These are phyloP conservation scores for Fusarium graminum DNA, from an alignment of 2,329 filamentous ascomycete species.

Conservation along the genomic window DNA sequence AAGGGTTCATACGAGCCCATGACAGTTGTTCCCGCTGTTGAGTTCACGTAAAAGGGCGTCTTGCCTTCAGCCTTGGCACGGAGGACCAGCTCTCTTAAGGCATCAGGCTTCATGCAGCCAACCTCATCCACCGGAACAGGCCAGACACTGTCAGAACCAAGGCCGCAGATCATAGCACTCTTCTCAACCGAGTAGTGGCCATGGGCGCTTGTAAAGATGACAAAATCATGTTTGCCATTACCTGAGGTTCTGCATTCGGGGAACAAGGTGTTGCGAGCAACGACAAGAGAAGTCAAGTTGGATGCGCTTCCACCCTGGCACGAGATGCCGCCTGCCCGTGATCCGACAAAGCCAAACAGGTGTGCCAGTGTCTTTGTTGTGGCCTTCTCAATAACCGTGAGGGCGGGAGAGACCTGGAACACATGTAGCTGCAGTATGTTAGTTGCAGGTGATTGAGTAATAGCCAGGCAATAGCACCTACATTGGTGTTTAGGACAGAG, in stretches of 20 bases:
- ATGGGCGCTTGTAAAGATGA: constrained; percentile 88
- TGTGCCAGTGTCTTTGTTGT: constrained; percentile 79
- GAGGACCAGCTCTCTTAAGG: constrained; percentile 73
- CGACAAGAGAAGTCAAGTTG: constrained; percentile 86
- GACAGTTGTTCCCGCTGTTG: constrained; percentile 94
- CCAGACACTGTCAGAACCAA: constrained; percentile 81
- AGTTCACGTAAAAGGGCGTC: constrained; percentile 94
- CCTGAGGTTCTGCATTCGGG: constrained; percentile 82
- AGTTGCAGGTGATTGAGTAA: constrained; percentile 4
- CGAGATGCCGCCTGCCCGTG: constrained; percentile 78
- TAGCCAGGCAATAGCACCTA: constrained; percentile 54
- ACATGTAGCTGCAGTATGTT: constrained; percentile 69
- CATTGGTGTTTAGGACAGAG: constrained; percentile 90
- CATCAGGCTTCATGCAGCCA: constrained; percentile 78
- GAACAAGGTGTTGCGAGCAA: constrained; percentile 88
- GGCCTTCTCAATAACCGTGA: constrained; percentile 88
- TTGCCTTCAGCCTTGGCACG: constrained; percentile 74
- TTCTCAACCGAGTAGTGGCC: constrained; percentile 97
- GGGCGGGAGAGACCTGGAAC: constrained; percentile 90
- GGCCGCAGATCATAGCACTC: constrained; percentile 88
- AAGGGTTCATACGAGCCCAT: constrained; percentile 90
- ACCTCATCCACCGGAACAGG: constrained; percentile 77
- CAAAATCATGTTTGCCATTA: constrained; percentile 74
- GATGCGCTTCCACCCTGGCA: constrained; percentile 87
- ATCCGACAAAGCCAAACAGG: constrained; percentile 81